Conservation (phyloP, 345 rosid species). For the Durio zibethinus region DNA sequence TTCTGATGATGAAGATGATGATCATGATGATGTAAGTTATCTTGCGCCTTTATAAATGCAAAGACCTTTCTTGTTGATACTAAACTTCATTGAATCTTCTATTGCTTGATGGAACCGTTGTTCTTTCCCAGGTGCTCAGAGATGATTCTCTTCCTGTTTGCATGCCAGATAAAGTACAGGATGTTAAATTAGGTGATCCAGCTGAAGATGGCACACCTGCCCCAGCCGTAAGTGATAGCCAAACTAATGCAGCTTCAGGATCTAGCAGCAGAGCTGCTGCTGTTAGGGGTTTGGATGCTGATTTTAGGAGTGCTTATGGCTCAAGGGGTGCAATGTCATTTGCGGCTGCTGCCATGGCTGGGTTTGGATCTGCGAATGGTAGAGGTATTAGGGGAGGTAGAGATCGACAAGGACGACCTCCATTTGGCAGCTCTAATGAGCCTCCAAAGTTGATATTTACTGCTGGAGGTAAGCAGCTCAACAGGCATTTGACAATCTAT, state of each 20-base stretch:
- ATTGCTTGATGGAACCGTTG: slow-evolving; percentile 3
- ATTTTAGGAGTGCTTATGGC: slow-evolving; percentile 71
- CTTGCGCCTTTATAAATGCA: background rate
- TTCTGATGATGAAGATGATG: slow-evolving; percentile 92
- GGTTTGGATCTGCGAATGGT: slow-evolving; percentile 86
- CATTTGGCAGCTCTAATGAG: slow-evolving; percentile 61
- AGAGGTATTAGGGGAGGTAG: slow-evolving; percentile 91
- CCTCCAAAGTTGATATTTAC: slow-evolving; percentile 78
- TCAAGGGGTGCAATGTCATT: slow-evolving; percentile 96
- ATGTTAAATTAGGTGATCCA: slow-evolving; percentile 86
- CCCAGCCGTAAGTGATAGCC: slow-evolving; percentile 53
- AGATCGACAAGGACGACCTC: slow-evolving; percentile 82
- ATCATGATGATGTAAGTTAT: slow-evolving; percentile 85
- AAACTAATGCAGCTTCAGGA: slow-evolving; percentile 61
- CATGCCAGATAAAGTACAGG: slow-evolving; percentile 92
- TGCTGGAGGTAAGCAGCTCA: slow-evolving; percentile 87
- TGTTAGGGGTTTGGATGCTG: slow-evolving; percentile 66
- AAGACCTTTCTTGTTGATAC: background rate
- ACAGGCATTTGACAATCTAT: slow-evolving; percentile 90
- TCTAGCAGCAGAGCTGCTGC: slow-evolving; percentile 75
- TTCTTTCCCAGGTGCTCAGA: slow-evolving; percentile 57
- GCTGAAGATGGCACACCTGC: slow-evolving; percentile 53
- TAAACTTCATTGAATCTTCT: background rate
- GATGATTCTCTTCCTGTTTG: slow-evolving; percentile 89
- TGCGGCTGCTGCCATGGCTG: slow-evolving; percentile 98